Base-by-base conservation (phyloP, 2,329 filamentous ascomycete genomes). In the Lachnellula willkommii region DNA sequence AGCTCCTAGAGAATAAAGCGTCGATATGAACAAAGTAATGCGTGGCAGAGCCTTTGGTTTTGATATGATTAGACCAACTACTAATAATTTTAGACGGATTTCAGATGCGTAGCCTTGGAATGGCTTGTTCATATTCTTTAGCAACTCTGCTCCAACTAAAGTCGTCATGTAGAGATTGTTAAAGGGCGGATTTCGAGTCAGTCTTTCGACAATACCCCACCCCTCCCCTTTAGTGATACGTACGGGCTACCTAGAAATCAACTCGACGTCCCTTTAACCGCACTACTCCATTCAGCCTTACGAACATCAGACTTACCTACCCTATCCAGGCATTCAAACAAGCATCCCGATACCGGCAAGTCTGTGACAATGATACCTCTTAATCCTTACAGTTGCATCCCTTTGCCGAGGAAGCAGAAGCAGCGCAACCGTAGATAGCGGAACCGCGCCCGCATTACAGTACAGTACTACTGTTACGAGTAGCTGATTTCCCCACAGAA, bases 1-100 rank as follows among this genome's bases (percentile, higher is more conserved):
- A 60, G 62, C 62, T 64, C 63, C 64, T 66, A 65, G 60, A 63
- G 62, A 68, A 69, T 64, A 62, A 63, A 67, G 62, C 57, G 56
- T 61, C 56, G 59, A 67, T 64, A 45, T 45, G 42, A 45, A 45
- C 42, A 45, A 45, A 45, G 42, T 45, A 45, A 45, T 45, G n/a
- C 17, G 12, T 20, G 42, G 12, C 12, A 9, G 12, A 14, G 11
- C n/a, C n/a, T 22, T 26, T 12, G 9, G 20, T 45, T 5, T 45
- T 14, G 42, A 45, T 26, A 7, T 45, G 20, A 24, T 45, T 32
- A 2, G 28, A 32, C 28, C 9, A 32, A 32, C 9, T 12, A 32
- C 28, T 32, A 32, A 32, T 32, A 32, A 5, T 32, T 11, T 12
- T 32, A 2, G 28, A 9, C 9, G 28, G 28, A 12, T 12, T 12